Percentiles rank a stretch among this genome's conserved stretches.
Evolutionary conservation across 108 stramenopile species (phyloP).

Genomic region (Epithemia pelagica): DNA sequence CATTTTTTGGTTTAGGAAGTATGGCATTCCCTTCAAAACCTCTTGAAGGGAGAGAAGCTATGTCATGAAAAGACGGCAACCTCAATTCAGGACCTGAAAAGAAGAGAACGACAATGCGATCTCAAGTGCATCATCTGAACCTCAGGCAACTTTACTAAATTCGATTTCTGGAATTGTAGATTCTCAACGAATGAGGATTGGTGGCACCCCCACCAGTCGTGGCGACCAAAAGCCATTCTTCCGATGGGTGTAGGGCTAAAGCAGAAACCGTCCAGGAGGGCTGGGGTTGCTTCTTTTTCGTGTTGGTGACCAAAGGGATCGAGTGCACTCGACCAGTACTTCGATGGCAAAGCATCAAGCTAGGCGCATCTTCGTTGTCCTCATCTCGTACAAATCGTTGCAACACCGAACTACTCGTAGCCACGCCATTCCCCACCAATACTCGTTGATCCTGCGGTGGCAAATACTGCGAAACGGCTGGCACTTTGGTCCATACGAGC

Average conservation of each 20-base stretch:
- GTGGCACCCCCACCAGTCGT: background rate
- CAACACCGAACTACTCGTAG: background rate
- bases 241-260: background rate
- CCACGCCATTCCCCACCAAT: no score
- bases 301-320: background rate
- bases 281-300: background rate
- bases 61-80: no score
- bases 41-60: no score
- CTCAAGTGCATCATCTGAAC: no score
- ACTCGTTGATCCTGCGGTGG: conserved; percentile 1
- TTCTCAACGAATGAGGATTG: background rate
- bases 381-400: background rate
- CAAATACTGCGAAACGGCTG: conserved; percentile 4
- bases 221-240: background rate
- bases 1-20: no score
- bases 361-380: background rate
- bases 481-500: conserved; percentile 1
- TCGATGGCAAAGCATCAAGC: background rate
- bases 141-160: background rate
- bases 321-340: background rate
- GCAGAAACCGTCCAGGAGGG: background rate
- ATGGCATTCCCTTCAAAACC: no score
- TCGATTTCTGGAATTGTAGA: background rate
- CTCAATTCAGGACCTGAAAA: no score
- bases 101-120: background rate